Evolutionary conservation across 208 protist species (phyloP), one percentile per base, ranked within the genome.

Genomic region (Acanthamoeba sp.): DNA sequence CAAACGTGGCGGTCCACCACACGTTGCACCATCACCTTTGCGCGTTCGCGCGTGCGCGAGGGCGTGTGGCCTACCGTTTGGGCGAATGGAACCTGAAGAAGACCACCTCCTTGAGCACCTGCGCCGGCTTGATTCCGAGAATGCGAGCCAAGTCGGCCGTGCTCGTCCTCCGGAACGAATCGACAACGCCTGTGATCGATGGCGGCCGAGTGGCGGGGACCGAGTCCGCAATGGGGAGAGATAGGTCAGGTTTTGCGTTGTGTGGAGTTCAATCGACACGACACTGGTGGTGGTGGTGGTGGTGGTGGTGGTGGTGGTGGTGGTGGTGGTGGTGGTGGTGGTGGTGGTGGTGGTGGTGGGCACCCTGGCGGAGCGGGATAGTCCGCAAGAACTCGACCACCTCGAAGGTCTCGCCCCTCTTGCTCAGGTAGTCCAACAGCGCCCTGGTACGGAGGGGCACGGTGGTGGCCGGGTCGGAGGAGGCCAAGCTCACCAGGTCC

Each of bases 21-120:
- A 50, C 12, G 45, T 4, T 50, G 45, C 12, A 50, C 45, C 45
- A 50, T 50, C 45, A n/a, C n/a, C n/a, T n/a, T n/a, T n/a, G n/a
- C n/a, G n/a, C n/a, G n/a, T n/a, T n/a, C n/a, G n/a, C n/a, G n/a
- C n/a, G 52, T n/a, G 52, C 52, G 52, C 14, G 12, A 20, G 69
- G 42, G 20, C 10, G 14, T 3, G 69, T 45, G 38, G 64, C 59
- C 10, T 42, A 78, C 69, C 69, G 36, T 27, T 78, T 78, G 69
- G 32, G 69, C 27, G 34, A 2, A 7, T 5, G 10, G 38, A 78
- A 78, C 12, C 20, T 38, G 69, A 78, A 78, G 69, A 78, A 78
- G 34, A 45, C 69, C 7, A 78, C 34, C 6, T 78, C 69, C 38
- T 78, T 78, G 69, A 78, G 69, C 20, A 78, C 22, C n/a, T 78